Conservation (phyloP, 768 basidiomycete species). For the Tylopilus intermedius region DNA sequence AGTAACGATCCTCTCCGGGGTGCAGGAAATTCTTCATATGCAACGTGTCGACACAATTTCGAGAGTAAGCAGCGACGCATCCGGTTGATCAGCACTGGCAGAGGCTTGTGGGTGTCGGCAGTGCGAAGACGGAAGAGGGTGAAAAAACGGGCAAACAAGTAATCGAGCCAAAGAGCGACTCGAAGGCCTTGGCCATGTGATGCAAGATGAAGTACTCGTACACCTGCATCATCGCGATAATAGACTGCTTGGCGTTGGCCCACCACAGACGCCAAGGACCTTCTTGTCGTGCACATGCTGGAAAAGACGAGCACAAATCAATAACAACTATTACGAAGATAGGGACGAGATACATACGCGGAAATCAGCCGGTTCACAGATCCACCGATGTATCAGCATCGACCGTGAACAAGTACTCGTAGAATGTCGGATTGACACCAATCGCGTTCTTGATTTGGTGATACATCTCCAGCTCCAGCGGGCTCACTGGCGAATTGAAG, state of each 20-base stretch:
- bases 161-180: too few relatives aligned
- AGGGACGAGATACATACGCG: too few relatives aligned
- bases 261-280: too few relatives aligned
- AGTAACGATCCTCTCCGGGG: constrained; percentile 61
- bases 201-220: constrained; percentile 99
- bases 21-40: constrained; percentile 99
- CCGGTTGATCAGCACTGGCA: constrained; percentile 71
- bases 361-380: constrained; percentile 83
- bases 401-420: constrained; percentile 91
- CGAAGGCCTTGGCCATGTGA: constrained; percentile 91
- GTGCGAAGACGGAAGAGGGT: too few relatives aligned
- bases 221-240: constrained; percentile 98
- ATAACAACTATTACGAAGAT: too few relatives aligned
- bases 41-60: constrained; percentile 93
- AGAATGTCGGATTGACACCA: constrained; percentile 97
- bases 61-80: constrained; percentile 88
- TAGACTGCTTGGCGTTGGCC: constrained; percentile 89
- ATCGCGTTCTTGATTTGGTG: constrained; percentile 99
- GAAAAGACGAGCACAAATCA: too few relatives aligned
- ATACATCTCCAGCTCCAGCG: constrained; percentile 95
- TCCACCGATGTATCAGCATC: constrained; percentile 96
- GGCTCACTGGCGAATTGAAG: constrained; percentile 94
- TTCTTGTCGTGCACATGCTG: too few relatives aligned
- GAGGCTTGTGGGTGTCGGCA: constrained; percentile 90
- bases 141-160: too few relatives aligned